Base-by-base conservation (phyloP, 1,284 basidiomycete genomes). In the Nidula niveotomentosa region DNA sequence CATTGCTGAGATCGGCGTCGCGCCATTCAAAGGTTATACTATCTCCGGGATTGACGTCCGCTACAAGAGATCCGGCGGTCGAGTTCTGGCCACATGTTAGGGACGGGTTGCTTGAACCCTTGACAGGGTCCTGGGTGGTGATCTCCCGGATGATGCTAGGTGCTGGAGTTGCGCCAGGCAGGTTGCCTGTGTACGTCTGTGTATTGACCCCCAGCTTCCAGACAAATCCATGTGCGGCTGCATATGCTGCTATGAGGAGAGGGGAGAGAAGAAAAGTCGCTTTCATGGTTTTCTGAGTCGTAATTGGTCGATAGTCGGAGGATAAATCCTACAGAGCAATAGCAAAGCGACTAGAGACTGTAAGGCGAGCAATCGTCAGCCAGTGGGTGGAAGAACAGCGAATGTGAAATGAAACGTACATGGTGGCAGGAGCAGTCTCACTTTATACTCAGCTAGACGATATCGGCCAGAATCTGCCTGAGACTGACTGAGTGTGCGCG, bases 71-170 rank as follows among this genome's bases (percentile, higher is more conserved):
- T 1, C 85, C 88, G 1, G 74, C 68, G 53, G 76, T 68, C 2
- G 86, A 81, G 30, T 74, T 69, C n/a, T 75, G 69, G 1, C 90
- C 90, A 63, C 90, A 92, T 64, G 80, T 86, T 9, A 91, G 46
- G 56, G 76, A 75, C 1, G 76, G 61, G 64, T 89, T 89, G 45
- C 54, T 69, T 12, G 86, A 75, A 51, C 84, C 84, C 66, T 88
- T 86, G 60, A 89, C 82, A 0, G 90, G 90, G 15, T 72, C 68
- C 49, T 80, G 78, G 35, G 69, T 69, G 62, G 71, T 71, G 56
- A 91, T 75, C 56, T 81, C 78, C 35, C 89, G 86, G 57, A 91
- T 82, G 48, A 84, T 77, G 60, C 81, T 84, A 8, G 65, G 61
- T 6, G 69, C 67, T 45, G 74, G 64, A 33, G 70, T 53, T 23